Percentiles rank a stretch among this genome's conserved stretches.
These are phyloP conservation scores for Monosporozyma siamensis DNA, from an alignment of 805 yeast genomes.

Conservation along the genomic window DNA sequence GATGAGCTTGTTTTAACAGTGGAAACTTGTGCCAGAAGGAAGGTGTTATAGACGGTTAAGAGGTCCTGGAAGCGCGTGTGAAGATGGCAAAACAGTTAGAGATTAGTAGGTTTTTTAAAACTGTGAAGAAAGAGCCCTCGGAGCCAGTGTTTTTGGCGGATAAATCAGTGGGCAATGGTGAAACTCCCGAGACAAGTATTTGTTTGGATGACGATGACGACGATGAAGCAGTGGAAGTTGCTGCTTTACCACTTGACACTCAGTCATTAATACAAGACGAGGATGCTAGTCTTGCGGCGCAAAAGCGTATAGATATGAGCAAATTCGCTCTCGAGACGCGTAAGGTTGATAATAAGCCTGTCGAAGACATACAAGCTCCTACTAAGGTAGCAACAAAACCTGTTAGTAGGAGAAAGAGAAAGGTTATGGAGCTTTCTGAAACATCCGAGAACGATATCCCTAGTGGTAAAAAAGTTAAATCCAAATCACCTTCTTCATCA, in stretches of 20 bases:
- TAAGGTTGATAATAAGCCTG: background rate
- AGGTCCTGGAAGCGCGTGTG: background rate
- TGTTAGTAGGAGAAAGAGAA: background rate
- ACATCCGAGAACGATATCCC: background rate
- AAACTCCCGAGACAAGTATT: slow-evolving; percentile 2
- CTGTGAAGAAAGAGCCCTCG: slow-evolving; percentile 3
- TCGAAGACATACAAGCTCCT: background rate
- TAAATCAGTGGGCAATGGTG: background rate
- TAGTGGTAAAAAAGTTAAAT: background rate
- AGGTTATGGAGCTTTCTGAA: background rate
- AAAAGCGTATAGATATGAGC: background rate
- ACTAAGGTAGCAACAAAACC: slow-evolving; percentile 1
- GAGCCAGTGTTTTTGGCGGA: background rate
- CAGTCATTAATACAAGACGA: too few relatives aligned
- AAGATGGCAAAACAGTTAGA: slow-evolving; percentile 23
- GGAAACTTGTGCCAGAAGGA: background rate
- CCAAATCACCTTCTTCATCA: slow-evolving; percentile 9
- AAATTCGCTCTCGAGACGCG: background rate
- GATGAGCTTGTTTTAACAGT: background rate
- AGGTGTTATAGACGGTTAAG: background rate
- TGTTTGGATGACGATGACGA: slow-evolving; percentile 4
- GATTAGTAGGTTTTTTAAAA: slow-evolving; percentile 26
- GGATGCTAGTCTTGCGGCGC: too few relatives aligned
- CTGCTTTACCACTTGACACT: too few relatives aligned
- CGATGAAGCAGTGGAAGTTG: background rate